Conservation (phyloP, 2,329 filamentous ascomycete species). For the Coniella lustricola region DNA sequence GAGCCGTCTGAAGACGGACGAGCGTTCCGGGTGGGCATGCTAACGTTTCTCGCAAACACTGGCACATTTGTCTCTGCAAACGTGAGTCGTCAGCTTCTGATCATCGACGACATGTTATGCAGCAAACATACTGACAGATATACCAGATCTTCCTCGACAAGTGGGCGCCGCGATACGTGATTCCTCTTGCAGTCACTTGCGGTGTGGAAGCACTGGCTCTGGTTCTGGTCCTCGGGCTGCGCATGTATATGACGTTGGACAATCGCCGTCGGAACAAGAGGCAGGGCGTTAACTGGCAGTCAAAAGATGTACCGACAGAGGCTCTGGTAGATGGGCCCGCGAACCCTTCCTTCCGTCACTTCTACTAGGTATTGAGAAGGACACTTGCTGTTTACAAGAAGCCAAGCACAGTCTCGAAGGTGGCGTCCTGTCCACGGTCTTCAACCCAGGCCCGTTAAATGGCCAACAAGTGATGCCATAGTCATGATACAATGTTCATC, state of each 20-base stretch:
- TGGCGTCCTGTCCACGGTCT: no score
- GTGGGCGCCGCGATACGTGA: neutral
- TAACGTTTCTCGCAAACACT: neutral
- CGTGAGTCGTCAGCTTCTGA: neutral
- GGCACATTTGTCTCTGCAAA: neutral
- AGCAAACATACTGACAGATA: neutral
- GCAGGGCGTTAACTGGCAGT: slow-evolving; percentile 1
- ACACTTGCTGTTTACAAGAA: no score
- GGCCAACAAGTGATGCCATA: no score
- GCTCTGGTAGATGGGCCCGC: neutral
- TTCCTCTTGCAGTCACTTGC: neutral
- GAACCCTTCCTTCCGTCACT: neutral
- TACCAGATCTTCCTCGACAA: neutral
- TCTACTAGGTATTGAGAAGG: neutral
- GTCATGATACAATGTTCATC: no score
- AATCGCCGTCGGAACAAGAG: neutral
- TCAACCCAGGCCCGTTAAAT: no score
- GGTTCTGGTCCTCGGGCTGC: neutral
- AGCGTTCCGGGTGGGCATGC: neutral
- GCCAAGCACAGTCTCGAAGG: no score
- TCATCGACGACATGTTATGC: neutral
- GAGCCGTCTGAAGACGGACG: neutral
- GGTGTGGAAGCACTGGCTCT: neutral
- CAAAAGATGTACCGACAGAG: neutral
- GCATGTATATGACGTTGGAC: neutral